Percentiles rank a stretch among this genome's conserved stretches.
Conservation (phyloP, 352 stramenopile genomes). For the Phytophthora syringae region DNA sequence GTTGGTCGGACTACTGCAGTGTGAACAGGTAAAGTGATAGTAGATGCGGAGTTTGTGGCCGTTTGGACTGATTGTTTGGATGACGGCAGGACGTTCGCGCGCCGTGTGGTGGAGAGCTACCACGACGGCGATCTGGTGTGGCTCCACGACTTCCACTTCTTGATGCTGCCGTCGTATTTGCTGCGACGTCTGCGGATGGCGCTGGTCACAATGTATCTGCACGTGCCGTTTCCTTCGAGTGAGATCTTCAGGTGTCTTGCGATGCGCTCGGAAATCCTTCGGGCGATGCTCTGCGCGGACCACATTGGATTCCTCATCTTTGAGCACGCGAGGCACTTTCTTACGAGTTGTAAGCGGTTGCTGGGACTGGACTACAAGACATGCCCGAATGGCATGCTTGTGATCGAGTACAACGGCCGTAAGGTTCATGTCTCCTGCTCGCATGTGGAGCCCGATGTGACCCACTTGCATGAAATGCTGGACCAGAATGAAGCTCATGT, state of each 20-base stretch:
- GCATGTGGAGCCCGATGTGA: conserved; percentile 95
- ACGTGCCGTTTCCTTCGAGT: conserved; percentile 98
- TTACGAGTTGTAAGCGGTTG: conserved; percentile 92
- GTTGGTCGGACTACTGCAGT: conserved; percentile 81
- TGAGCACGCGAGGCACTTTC: conserved; percentile 94
- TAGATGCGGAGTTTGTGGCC: not conserved
- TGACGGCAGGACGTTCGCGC: conserved; percentile 45
- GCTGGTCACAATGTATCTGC: conserved; percentile 97
- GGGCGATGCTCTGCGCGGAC: conserved; percentile 90
- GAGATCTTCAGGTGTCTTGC: conserved; percentile 98
- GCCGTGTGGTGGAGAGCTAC: conserved; percentile 74
- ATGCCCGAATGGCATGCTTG: conserved; percentile 85
- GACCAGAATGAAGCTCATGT: conserved; percentile 49
- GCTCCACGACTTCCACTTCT: conserved; percentile 98
- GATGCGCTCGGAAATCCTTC: conserved; percentile 90
- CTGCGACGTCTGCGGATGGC: conserved; percentile 90
- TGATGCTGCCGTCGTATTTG: conserved; percentile 97
- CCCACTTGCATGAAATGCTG: conserved; percentile 69
- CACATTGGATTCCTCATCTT: conserved; percentile 95
- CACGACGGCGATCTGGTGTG: conserved; percentile 92
- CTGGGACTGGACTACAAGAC: conserved; percentile 95
- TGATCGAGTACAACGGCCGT: conserved; percentile 97
- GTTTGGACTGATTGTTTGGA: not conserved
- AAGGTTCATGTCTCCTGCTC: conserved; percentile 96
- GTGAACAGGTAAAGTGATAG: conserved; percentile 53